Conservation (phyloP, 2,329 filamentous ascomycete genomes). For the Cytospora mali region DNA sequence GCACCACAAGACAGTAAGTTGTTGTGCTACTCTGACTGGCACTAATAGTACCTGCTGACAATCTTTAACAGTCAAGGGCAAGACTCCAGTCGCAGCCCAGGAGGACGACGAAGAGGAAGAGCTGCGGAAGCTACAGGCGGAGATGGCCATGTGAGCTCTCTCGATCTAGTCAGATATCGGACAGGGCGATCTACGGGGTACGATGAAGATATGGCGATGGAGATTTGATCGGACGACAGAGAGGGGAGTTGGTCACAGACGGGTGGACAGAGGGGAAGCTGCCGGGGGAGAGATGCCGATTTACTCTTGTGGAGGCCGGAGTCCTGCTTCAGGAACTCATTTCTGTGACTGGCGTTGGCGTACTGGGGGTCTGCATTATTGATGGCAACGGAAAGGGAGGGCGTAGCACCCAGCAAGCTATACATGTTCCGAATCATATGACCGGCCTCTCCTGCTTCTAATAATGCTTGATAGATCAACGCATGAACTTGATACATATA, state of each 20-base stretch:
- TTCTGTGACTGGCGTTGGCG: constrained; percentile 25
- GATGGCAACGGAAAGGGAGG: constrained; percentile 8
- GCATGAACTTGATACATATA: neutral
- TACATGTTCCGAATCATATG: constrained; percentile 20
- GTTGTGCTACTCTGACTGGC: constrained; percentile 40
- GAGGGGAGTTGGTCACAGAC: constrained; percentile 2
- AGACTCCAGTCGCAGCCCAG: constrained; percentile 53
- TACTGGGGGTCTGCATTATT: constrained; percentile 24
- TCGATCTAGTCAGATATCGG: neutral
- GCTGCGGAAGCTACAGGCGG: constrained; percentile 87
- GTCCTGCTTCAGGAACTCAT: constrained; percentile 6
- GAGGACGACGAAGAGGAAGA: constrained; percentile 98
- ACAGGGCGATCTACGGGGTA: neutral
- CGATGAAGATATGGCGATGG: neutral
- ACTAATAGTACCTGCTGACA: neutral
- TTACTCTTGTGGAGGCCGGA: neutral
- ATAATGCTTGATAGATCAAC: neutral
- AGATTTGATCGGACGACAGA: neutral
- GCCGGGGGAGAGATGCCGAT: neutral
- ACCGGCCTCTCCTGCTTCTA: neutral
- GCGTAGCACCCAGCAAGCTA: constrained; percentile 12
- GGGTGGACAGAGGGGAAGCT: neutral
- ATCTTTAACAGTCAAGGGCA: constrained; percentile 50
- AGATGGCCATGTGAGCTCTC: constrained; percentile 84
- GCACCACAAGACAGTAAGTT: constrained; percentile 76